Conservation (phyloP, 305 asterid genomes). For the Fraxinus platypoda region DNA sequence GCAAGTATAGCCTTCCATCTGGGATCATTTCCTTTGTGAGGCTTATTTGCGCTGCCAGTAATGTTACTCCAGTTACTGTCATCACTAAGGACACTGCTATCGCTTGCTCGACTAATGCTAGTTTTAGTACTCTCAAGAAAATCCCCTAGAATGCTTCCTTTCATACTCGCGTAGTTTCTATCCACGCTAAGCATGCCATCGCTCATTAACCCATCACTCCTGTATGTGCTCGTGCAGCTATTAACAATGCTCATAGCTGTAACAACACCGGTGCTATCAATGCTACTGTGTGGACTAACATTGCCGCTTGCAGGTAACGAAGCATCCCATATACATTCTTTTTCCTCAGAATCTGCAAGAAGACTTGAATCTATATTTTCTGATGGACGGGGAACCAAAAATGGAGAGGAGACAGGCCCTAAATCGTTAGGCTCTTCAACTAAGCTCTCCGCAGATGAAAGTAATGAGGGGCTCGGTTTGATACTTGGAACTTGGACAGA, state of each 20-base stretch:
- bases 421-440: conserved; percentile 53
- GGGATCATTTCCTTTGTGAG: conserved; percentile 96
- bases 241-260: conserved; percentile 82
- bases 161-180: conserved; percentile 58
- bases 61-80: conserved; percentile 94
- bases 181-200: conserved; percentile 90
- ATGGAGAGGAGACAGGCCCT: conserved; percentile 51
- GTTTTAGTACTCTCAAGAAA: conserved; percentile 88
- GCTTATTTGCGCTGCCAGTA: conserved; percentile 89
- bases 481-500: conserved; percentile 49
- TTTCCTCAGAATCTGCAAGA: conserved; percentile 64
- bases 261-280: conserved; percentile 65
- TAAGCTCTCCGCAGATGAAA: conserved; percentile 58
- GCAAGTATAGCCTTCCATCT: conserved; percentile 95
- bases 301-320: conserved; percentile 93
- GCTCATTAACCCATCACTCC: conserved; percentile 80
- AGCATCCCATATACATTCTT: conserved; percentile 89
- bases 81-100: conserved; percentile 90
- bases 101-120: conserved; percentile 83
- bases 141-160: conserved; percentile 73
- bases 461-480: conserved; percentile 45
- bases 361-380: conserved; percentile 56
- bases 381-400: conserved; percentile 52
- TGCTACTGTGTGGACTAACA: conserved; percentile 93
- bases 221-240: conserved; percentile 76